Evolutionary conservation across 2,329 filamentous ascomycete species (phyloP).

Genomic region (Fusarium subglutinans): DNA sequence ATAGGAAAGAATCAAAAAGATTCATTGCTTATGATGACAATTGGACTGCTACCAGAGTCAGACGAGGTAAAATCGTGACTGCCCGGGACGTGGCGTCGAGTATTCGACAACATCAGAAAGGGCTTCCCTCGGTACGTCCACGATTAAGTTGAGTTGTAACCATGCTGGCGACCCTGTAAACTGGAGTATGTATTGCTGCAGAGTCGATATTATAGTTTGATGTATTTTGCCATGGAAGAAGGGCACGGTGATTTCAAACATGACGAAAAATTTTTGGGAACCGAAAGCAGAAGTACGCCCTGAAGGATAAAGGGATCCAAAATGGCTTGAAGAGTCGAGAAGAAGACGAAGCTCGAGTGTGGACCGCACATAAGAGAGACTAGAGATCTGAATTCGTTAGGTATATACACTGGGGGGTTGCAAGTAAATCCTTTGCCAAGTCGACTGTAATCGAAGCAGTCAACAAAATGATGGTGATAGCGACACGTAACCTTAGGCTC

Average conservation of each 20-base stretch:
- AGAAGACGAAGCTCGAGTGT: neutral
- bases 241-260: neutral
- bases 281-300: no score
- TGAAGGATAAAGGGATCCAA: neutral
- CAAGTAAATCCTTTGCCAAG: neutral
- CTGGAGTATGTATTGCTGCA: neutral
- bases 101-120: neutral
- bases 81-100: neutral
- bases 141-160: neutral
- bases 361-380: neutral
- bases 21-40: neutral
- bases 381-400: neutral
- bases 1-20: neutral
- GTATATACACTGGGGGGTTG: neutral
- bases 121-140: neutral
- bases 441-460: neutral
- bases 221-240: neutral
- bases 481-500: neutral
- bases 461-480: neutral
- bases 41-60: neutral
- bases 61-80: neutral
- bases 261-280: neutral
- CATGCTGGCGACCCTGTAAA: neutral
- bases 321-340: neutral
- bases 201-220: neutral